phyloP scores from a whole-genome alignment of 2,329 filamentous ascomycete species.

The Paraconiothyrium brasiliense region DNA sequence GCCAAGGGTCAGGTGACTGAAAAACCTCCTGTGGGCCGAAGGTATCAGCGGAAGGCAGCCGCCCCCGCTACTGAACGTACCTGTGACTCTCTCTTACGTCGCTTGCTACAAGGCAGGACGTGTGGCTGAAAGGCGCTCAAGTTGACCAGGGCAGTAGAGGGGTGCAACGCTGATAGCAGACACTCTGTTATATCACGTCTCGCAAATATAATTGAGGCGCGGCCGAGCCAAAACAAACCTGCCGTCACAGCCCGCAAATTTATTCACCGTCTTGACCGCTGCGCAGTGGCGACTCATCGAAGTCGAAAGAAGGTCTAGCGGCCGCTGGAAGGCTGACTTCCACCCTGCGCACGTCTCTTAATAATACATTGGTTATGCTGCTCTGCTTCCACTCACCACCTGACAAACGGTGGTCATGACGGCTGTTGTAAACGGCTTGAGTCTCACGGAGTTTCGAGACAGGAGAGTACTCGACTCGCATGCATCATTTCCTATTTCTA shows the following conservation, averaged over 20 bases:
- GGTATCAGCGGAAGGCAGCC: conserved; percentile 45
- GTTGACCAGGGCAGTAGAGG: conserved; percentile 17
- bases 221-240: conserved; percentile 26
- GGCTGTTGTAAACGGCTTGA: conserved; percentile 18
- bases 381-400: conserved; percentile 4
- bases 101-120: conserved; percentile 1
- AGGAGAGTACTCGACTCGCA: conserved; percentile 25
- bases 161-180: conserved; percentile 20
- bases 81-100: conserved; percentile 20
- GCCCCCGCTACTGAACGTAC: conserved; percentile 29
- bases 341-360: conserved; percentile 26
- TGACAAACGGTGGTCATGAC: conserved; percentile 20
- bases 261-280: conserved; percentile 42
- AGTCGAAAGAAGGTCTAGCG: conserved; percentile 32
- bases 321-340: conserved; percentile 31
- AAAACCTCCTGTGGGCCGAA: no score
- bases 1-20: no score
- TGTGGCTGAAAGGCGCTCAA: conserved; percentile 16
- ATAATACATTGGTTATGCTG: conserved; percentile 5
- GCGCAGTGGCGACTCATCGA: conserved; percentile 43
- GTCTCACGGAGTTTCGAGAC: conserved; percentile 21
- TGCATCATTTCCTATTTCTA: conserved; percentile 25
- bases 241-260: conserved; percentile 37
- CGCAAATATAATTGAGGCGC: conserved; percentile 22
- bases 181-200: conserved; percentile 35